Conservation (phyloP, 371 early-diverging fungal species). For the Cokeromyces recurvatus region DNA sequence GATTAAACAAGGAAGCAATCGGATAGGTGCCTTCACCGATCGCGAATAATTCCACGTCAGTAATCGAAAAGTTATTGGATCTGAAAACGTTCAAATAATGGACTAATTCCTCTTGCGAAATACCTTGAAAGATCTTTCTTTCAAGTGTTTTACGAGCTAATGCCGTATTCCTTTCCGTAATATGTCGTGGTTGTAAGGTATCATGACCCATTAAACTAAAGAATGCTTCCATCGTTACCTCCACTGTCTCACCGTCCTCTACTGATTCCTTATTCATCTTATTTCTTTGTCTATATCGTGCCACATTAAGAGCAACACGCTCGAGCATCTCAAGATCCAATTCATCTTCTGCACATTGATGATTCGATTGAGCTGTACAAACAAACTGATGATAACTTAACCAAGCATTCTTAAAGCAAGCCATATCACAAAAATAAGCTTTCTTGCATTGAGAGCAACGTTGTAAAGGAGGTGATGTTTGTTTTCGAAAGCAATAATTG, state of each 20-base stretch:
- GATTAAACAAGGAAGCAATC: constrained; percentile 77
- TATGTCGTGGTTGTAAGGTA: constrained; percentile 15
- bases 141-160: not conserved
- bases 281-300: constrained; percentile 17
- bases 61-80: constrained; percentile 74
- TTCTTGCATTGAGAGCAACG: constrained; percentile 46
- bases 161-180: constrained; percentile 5
- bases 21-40: constrained; percentile 80
- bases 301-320: constrained; percentile 32
- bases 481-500: constrained; percentile 41
- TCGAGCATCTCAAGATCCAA: constrained; percentile 41
- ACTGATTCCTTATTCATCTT: not conserved
- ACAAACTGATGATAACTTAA: constrained; percentile 43
- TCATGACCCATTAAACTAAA: constrained; percentile 35
- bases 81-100: constrained; percentile 60
- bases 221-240: constrained; percentile 44
- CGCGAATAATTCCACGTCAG: constrained; percentile 60
- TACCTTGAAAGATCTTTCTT: constrained; percentile 20
- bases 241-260: constrained; percentile 30
- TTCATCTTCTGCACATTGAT: constrained; percentile 14
- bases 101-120: constrained; percentile 25
- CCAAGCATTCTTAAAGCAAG: constrained; percentile 47
- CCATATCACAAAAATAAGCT: constrained; percentile 42
- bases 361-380: constrained; percentile 10
- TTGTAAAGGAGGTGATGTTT: constrained; percentile 23